Conservation (phyloP, 148 eudicot genomes). For the Tetragonia tetragonoides region DNA sequence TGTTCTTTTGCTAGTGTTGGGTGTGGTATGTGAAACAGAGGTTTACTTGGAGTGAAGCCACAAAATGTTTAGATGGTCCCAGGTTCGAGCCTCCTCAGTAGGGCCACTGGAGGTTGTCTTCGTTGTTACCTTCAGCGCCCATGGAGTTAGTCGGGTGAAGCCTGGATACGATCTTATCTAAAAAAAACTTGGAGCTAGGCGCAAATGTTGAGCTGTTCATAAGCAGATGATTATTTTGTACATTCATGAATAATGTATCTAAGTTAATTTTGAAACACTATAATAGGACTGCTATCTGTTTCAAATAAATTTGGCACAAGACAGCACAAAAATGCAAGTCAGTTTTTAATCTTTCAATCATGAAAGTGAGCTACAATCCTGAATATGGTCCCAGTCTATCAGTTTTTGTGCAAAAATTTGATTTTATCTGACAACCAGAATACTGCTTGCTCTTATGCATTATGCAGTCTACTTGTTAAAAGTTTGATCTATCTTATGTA, state of each 20-base stretch:
- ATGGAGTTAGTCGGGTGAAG: no score
- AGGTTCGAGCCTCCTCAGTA: no score
- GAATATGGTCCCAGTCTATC: not conserved
- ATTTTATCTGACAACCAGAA: not conserved
- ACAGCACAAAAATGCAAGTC: no score
- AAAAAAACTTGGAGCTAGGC: no score
- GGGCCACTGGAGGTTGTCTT: no score
- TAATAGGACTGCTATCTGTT: not conserved
- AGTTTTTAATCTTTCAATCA: not conserved
- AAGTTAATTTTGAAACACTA: no score
- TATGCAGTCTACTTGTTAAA: not conserved
- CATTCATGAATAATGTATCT: not conserved
- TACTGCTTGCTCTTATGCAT: not conserved
- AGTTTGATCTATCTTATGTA: not conserved
- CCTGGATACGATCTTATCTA: no score
- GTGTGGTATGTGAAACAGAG: no score
- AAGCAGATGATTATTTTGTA: not conserved
- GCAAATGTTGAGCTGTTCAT: not conserved
- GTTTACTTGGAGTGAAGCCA: no score
- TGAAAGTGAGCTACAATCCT: not conserved
- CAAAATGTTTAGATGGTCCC: no score
- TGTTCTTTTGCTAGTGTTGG: no score
- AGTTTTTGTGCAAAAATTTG: not conserved
- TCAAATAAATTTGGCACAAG: not conserved
- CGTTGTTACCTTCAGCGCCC: no score